These are phyloP conservation scores for Venustampulla echinocandica DNA, from an alignment of 495 filamentous ascomycete species.

Conservation along the genomic window DNA sequence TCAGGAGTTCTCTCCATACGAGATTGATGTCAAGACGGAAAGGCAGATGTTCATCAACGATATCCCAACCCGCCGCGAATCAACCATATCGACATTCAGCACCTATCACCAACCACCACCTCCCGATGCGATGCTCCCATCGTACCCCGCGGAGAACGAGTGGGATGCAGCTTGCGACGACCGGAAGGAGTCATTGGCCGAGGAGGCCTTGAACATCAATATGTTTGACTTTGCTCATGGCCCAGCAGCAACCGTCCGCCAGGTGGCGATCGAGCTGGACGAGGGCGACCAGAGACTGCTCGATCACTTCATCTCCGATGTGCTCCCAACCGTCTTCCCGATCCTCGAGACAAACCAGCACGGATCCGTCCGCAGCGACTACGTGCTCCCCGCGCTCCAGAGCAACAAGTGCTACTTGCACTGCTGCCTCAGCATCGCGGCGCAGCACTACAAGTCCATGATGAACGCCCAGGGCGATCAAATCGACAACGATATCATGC, in stretches of 20 bases:
- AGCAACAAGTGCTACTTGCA: slow-evolving; percentile 90
- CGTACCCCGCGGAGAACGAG: slow-evolving; percentile 57
- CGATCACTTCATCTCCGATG: slow-evolving; percentile 85
- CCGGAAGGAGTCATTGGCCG: slow-evolving; percentile 49
- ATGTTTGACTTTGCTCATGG: slow-evolving; percentile 67
- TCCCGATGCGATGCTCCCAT: slow-evolving; percentile 51
- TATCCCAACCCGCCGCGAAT: slow-evolving; percentile 72
- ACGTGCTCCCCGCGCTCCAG: slow-evolving; percentile 77
- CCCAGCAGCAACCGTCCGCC: slow-evolving; percentile 39
- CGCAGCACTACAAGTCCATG: slow-evolving; percentile 80
- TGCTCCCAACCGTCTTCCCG: slow-evolving; percentile 83
- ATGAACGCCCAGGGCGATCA: slow-evolving; percentile 59
- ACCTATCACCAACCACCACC: slow-evolving; percentile 67
- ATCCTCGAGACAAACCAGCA: slow-evolving; percentile 82
- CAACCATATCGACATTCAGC: slow-evolving; percentile 79
- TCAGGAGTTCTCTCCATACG: slow-evolving; percentile 65
- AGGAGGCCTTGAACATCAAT: slow-evolving; percentile 61
- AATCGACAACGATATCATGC: slow-evolving; percentile 86
- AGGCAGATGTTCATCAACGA: slow-evolving; percentile 92
- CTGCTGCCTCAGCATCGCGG: slow-evolving; percentile 90
- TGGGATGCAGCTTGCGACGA: slow-evolving; percentile 67
- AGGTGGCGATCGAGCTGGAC: slow-evolving; percentile 74
- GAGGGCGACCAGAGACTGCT: slow-evolving; percentile 80
- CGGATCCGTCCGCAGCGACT: slow-evolving; percentile 63
- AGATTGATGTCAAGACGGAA: slow-evolving; percentile 93